phyloP scores from a whole-genome alignment of 1,139 yeast genomes.

The Yamadazyma taylorii region DNA sequence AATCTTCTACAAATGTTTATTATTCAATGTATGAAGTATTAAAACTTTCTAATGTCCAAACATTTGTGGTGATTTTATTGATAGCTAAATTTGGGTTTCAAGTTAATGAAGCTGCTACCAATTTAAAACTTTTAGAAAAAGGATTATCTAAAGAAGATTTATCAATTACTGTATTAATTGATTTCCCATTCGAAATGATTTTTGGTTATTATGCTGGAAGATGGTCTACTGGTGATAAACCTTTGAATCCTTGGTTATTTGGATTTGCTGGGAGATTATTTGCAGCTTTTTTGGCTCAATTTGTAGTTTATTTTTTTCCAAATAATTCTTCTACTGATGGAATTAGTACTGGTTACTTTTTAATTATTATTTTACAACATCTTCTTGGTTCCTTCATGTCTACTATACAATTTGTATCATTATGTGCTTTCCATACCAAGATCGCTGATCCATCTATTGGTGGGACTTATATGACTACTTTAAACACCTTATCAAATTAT shows the following conservation, averaged over 20 bases:
- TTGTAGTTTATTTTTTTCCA: slow-evolving; percentile 75
- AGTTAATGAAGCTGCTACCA: slow-evolving; percentile 94
- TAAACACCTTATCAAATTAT: slow-evolving; percentile 85
- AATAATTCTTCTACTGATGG: slow-evolving; percentile 29
- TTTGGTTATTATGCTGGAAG: slow-evolving; percentile 96
- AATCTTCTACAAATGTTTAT: slow-evolving; percentile 50
- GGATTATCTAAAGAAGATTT: slow-evolving; percentile 93
- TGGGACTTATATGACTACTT: slow-evolving; percentile 96
- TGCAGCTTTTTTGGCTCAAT: slow-evolving; percentile 76
- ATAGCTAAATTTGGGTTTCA: slow-evolving; percentile 90
- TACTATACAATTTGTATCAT: slow-evolving; percentile 91
- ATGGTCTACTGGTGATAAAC: slow-evolving; percentile 77
- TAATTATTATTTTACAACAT: slow-evolving; percentile 76
- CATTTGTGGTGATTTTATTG: slow-evolving; percentile 71
- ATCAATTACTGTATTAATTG: slow-evolving; percentile 88
- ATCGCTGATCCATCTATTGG: slow-evolving; percentile 96
- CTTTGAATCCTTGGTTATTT: slow-evolving; percentile 84
- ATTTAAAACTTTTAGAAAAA: slow-evolving; percentile 84
- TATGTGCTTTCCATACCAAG: slow-evolving; percentile 91
- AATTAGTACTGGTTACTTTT: slow-evolving; percentile 51
- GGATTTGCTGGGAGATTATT: slow-evolving; percentile 84
- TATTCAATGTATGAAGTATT: slow-evolving; percentile 74
- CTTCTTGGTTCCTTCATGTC: slow-evolving; percentile 87
- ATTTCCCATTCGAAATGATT: slow-evolving; percentile 92
- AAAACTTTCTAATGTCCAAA: slow-evolving; percentile 72